Percentiles rank a stretch among this genome's conserved stretches.
Conservation (phyloP, 345 rosid species). For the Euphorbia lathyris region DNA sequence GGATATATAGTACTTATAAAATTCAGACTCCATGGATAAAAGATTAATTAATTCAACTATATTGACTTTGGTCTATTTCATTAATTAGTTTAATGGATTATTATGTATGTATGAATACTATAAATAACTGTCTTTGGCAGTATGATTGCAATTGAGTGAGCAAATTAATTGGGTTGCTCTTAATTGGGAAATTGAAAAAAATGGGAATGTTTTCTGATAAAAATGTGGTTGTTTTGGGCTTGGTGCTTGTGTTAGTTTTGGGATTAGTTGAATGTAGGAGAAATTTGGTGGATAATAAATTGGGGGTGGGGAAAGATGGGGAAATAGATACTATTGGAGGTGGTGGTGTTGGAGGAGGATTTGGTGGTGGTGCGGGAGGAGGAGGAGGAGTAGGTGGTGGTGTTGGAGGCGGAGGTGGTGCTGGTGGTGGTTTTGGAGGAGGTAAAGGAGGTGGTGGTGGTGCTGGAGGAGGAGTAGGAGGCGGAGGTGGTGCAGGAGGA, state of each 20-base stretch:
- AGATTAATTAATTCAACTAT: no score
- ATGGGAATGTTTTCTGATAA: constrained; percentile 27
- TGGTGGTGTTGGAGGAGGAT: background rate
- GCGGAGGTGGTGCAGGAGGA: constrained; percentile 10
- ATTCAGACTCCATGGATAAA: constrained; percentile 10
- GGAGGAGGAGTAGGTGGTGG: background rate
- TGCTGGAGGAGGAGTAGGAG: background rate
- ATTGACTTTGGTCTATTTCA: background rate
- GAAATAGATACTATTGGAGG: background rate
- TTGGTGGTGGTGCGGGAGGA: background rate
- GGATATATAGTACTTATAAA: no score
- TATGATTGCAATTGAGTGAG: background rate
- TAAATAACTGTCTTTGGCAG: constrained; percentile 9
- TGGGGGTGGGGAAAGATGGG: background rate
- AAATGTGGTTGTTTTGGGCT: constrained; percentile 19
- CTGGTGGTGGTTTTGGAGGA: background rate
- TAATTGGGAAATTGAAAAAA: background rate
- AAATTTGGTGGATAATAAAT: constrained; percentile 15
- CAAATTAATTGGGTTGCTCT: background rate
- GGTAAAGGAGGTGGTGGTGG: constrained; percentile 7
- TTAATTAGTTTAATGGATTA: constrained; percentile 12
- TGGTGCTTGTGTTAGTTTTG: constrained; percentile 30
- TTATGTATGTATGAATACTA: background rate
- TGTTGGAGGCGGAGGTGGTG: background rate
- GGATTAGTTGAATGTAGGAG: constrained; percentile 38